A percentile compares a stretch with the other conserved stretches of the same genome.
Conservation (phyloP, 345 rosid genomes). For the Lepidium didymum region DNA sequence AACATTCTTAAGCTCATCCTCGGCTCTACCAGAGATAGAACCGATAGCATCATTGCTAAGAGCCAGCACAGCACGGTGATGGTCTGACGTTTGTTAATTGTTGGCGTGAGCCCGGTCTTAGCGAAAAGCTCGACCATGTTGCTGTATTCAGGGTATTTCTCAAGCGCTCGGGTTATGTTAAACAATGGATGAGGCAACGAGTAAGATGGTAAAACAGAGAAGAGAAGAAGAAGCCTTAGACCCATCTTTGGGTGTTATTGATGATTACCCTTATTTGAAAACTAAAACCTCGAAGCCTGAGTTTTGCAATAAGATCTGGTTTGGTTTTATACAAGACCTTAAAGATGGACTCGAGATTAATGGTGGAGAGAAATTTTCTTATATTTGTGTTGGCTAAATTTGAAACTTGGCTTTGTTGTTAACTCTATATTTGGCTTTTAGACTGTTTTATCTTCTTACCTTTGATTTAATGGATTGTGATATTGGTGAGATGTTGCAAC, state of each 20-base stretch:
- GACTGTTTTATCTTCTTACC: not conserved
- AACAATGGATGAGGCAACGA: slow-evolving; percentile 25
- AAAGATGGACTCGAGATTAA: slow-evolving; percentile 1
- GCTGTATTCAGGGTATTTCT: slow-evolving; percentile 37
- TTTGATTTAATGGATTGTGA: not conserved
- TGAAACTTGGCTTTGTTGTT: slow-evolving; percentile 6
- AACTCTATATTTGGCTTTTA: slow-evolving; percentile 21
- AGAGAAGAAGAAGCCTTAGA: slow-evolving; percentile 29
- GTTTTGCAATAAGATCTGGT: not conserved
- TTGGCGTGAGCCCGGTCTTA: slow-evolving; percentile 28
- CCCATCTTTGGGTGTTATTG: slow-evolving; percentile 24
- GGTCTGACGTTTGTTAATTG: slow-evolving; percentile 36
- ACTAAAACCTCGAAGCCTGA: slow-evolving; percentile 17
- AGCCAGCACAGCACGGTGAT: slow-evolving; percentile 51
- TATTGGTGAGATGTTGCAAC: not conserved
- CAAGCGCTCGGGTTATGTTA: slow-evolving; percentile 40
- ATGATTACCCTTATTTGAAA: not conserved
- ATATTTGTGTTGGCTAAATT: slow-evolving; percentile 19
- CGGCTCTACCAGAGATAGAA: slow-evolving; percentile 28
- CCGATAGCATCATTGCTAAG: slow-evolving; percentile 37
- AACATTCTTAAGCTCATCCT: slow-evolving; percentile 36
- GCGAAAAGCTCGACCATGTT: slow-evolving; percentile 33
- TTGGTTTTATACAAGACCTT: slow-evolving; percentile 10
- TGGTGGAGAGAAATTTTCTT: slow-evolving; percentile 20
- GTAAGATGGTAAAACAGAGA: slow-evolving; percentile 23